A percentile compares a stretch with the other conserved stretches of the same genome.
These are phyloP conservation scores for Veloboletus limbatus DNA, from an alignment of 1,284 basidiomycete genomes.

Conservation along the genomic window DNA sequence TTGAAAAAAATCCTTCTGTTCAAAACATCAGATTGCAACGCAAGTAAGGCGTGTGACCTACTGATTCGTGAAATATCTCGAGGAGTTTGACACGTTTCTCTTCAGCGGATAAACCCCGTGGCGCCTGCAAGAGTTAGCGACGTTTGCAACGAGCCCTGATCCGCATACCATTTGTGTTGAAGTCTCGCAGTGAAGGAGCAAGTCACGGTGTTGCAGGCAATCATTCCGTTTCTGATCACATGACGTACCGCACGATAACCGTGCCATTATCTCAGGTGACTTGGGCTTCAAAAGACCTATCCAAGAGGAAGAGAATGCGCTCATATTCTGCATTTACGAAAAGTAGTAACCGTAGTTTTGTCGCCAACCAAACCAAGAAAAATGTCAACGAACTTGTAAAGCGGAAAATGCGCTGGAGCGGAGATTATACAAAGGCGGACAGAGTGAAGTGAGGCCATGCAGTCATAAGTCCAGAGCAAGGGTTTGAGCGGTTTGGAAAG, in stretches of 20 bases:
- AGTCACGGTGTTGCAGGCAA: not conserved
- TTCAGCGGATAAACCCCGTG: conserved; percentile 74
- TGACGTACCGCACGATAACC: conserved; percentile 17
- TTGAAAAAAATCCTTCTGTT: conserved; percentile 84
- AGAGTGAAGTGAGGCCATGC: conserved; percentile 20
- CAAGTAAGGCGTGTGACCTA: conserved; percentile 32
- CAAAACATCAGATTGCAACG: conserved; percentile 2
- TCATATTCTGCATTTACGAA: conserved; percentile 30
- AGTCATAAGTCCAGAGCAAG: conserved; percentile 31
- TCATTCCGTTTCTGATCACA: conserved; percentile 20
- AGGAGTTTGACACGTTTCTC: conserved; percentile 79
- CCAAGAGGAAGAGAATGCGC: conserved; percentile 12
- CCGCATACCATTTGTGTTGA: conserved; percentile 24
- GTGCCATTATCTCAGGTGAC: conserved; percentile 1
- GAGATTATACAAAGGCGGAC: conserved; percentile 18
- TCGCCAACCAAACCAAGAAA: conserved; percentile 28
- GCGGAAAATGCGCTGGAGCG: conserved; percentile 8
- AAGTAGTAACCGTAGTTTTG: conserved; percentile 17
- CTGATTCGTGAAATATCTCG: conserved; percentile 89
- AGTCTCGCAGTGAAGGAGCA: not conserved
- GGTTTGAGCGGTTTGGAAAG: conserved; percentile 11
- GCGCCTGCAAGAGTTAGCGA: conserved; percentile 48
- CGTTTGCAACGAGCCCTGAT: not conserved
- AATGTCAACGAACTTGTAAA: conserved; percentile 11
- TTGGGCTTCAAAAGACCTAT: not conserved